phyloP scores from a whole-genome alignment of 129 eudicot species.

The Flaveria brownii region DNA sequence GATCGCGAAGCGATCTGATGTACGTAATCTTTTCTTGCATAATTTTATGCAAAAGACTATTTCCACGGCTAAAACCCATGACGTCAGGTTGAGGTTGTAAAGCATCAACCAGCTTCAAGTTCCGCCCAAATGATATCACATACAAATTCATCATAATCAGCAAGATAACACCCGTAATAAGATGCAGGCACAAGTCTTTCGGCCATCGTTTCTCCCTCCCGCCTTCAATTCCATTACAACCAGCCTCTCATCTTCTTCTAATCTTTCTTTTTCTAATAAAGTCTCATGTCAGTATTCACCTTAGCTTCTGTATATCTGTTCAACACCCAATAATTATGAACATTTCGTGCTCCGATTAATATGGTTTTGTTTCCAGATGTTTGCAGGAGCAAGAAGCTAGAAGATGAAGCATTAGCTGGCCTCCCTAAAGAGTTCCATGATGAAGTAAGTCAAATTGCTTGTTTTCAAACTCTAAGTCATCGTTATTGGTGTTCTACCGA shows the following conservation, averaged over 20 bases:
- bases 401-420: constrained; percentile 66
- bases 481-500: not conserved
- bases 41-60: too few species aligned
- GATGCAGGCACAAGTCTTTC: constrained; percentile 38
- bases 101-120: too few species aligned
- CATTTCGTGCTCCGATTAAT: not conserved
- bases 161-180: not conserved
- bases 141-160: not conserved
- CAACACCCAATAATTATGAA: not conserved
- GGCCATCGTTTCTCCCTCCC: constrained; percentile 23
- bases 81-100: too few species aligned
- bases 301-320: not conserved
- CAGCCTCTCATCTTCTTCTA: constrained; percentile 17
- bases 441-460: constrained; percentile 53
- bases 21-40: too few species aligned
- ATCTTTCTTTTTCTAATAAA: constrained; percentile 26
- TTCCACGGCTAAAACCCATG: too few species aligned
- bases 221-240: constrained; percentile 21
- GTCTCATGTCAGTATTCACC: constrained; percentile 2
- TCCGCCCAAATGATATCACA: too few species aligned
- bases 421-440: constrained; percentile 77
- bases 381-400: constrained; percentile 62
- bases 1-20: too few species aligned
- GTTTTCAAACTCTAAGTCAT: not conserved
- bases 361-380: constrained; percentile 38